These are phyloP conservation scores for Pseudocercospora ulei DNA, from an alignment of 2,329 filamentous ascomycete genomes.

Conservation along the genomic window DNA sequence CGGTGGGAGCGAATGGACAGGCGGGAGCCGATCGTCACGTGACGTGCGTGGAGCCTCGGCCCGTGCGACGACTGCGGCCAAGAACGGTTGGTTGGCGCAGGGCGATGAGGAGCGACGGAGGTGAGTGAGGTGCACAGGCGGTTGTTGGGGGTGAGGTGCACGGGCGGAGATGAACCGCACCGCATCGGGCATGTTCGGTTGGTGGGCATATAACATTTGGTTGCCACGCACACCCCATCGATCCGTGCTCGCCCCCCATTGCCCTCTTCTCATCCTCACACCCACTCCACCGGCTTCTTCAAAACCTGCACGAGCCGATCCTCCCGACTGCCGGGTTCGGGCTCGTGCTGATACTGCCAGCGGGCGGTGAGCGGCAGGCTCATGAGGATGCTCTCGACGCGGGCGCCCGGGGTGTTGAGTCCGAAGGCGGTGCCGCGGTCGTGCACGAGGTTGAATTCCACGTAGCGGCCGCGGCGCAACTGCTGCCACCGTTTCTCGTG, in stretches of 20 bases:
- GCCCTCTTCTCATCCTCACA: constrained; percentile 34
- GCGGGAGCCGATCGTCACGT: no score
- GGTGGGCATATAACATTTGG: no score
- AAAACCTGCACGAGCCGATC: constrained; percentile 66
- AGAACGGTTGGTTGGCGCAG: no score
- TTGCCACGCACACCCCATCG: no score
- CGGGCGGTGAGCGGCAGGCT: constrained; percentile 83
- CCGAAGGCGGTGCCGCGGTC: constrained; percentile 93
- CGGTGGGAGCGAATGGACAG: no score
- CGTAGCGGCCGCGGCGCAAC: constrained; percentile 83
- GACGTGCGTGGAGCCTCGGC: no score
- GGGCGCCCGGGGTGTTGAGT: constrained; percentile 78
- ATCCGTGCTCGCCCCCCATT: background rate
- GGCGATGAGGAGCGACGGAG: no score
- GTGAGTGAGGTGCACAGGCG: no score
- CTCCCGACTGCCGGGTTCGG: constrained; percentile 64
- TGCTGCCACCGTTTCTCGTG: constrained; percentile 95
- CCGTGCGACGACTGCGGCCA: no score
- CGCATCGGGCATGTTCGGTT: no score
- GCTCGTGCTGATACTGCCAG: constrained; percentile 94
- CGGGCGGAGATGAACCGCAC: no score
- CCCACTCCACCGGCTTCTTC: constrained; percentile 54
- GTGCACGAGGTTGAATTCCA: constrained; percentile 97
- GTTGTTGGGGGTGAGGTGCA: no score
- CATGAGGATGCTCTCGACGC: constrained; percentile 96